Evolutionary conservation across 1,139 yeast genomes (phyloP).

Genomic region (Trichomonascaceae sp.): DNA sequence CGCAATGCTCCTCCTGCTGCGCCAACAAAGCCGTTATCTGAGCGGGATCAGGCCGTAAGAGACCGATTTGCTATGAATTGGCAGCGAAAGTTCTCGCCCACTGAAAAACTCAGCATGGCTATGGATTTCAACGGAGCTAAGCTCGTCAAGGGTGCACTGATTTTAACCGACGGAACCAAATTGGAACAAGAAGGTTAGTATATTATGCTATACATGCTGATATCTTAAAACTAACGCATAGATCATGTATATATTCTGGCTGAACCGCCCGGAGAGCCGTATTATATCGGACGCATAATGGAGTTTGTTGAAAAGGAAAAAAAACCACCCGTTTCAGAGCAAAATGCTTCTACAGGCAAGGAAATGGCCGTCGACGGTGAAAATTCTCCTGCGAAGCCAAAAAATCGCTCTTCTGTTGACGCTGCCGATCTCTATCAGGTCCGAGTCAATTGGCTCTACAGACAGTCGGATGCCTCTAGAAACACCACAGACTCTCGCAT

Average conservation of each 20-base stretch:
- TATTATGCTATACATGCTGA: background rate
- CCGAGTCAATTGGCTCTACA: conserved; percentile 84
- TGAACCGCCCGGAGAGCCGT: conserved; percentile 95
- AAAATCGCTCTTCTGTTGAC: conserved; percentile 12
- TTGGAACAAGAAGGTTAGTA: conserved; percentile 31
- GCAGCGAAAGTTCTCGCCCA: conserved; percentile 29
- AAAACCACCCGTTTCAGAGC: background rate
- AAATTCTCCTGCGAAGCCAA: background rate
- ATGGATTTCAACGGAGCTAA: conserved; percentile 39
- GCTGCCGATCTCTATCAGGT: conserved; percentile 51
- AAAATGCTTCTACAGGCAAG: background rate
- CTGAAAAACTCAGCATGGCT: conserved; percentile 26
- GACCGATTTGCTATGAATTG: conserved; percentile 30
- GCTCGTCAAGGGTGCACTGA: conserved; percentile 33
- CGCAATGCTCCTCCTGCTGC: background rate
- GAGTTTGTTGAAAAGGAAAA: conserved; percentile 46
- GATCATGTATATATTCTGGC: conserved; percentile 81
- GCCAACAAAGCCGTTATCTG: conserved; percentile 2
- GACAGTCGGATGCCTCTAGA: conserved; percentile 79
- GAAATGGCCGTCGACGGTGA: no score
- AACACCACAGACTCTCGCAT: conserved; percentile 65
- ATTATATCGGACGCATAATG: conserved; percentile 78
- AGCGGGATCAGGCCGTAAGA: conserved; percentile 4
- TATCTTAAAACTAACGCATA: conserved; percentile 10
- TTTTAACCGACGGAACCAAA: conserved; percentile 32